These are phyloP conservation scores for Taiozyma onychis DNA, from an alignment of 1,139 yeast species.

Conservation along the genomic window DNA sequence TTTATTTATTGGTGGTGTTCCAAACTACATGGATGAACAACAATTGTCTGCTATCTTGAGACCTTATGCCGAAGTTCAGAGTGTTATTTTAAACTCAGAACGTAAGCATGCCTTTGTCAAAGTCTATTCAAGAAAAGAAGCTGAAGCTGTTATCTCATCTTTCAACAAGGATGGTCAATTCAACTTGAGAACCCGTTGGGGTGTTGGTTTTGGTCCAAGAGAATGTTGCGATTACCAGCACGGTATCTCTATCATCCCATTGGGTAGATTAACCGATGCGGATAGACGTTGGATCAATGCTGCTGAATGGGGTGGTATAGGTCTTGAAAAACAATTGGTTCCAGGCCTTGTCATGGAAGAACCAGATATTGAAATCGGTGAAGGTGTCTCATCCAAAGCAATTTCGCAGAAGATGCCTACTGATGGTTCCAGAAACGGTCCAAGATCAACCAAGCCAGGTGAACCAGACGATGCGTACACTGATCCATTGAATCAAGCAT, in stretches of 20 bases:
- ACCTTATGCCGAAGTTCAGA: conserved; percentile 94
- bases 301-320: conserved; percentile 98
- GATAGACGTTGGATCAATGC: conserved; percentile 83
- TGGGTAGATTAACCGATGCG: conserved; percentile 86
- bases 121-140: conserved; percentile 92
- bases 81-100: conserved; percentile 79
- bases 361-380: conserved; percentile 95
- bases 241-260: conserved; percentile 84
- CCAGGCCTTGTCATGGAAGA: conserved; percentile 88
- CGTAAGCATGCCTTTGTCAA: conserved; percentile 95
- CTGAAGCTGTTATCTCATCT: conserved; percentile 67
- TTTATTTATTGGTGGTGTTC: conserved; percentile 89
- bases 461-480: conserved; percentile 40
- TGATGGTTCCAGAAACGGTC: conserved; percentile 81
- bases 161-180: conserved; percentile 49
- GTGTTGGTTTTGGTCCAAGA: conserved; percentile 98
- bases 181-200: conserved; percentile 89
- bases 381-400: conserved; percentile 90
- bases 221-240: conserved; percentile 95
- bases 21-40: conserved; percentile 71
- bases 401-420: conserved; percentile 86
- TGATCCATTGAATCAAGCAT: conserved; percentile 31
- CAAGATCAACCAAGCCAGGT: conserved; percentile 69
- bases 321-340: conserved; percentile 68
- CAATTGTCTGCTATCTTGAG: conserved; percentile 62